Percentiles rank a stretch among this genome's conserved stretches.
These are phyloP conservation scores for Trametes pubescens DNA, from an alignment of 1,284 basidiomycete species.

Conservation along the genomic window DNA sequence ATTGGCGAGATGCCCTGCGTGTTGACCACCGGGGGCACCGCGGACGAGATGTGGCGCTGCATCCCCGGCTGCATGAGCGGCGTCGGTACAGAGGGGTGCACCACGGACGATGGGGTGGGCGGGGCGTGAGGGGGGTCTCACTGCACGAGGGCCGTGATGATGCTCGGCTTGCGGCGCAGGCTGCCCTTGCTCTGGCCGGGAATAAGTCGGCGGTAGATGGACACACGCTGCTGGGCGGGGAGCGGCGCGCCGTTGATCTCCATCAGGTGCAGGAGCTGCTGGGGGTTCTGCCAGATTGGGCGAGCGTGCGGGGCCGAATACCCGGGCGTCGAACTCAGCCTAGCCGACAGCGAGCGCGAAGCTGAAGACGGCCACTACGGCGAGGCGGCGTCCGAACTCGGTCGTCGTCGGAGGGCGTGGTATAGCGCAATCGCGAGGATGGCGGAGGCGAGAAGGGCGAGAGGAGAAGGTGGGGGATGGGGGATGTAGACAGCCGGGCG, in stretches of 20 bases:
- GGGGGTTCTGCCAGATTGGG: too few species aligned
- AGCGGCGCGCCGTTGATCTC: conserved; percentile 57
- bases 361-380: too few species aligned
- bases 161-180: conserved; percentile 56
- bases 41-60: conserved; percentile 61
- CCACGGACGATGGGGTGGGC: conserved; percentile 5
- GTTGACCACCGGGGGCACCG: conserved; percentile 49
- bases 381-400: too few species aligned
- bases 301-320: too few species aligned
- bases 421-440: too few species aligned
- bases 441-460: too few species aligned
- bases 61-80: conserved; percentile 33
- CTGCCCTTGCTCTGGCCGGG: conserved; percentile 42
- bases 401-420: too few species aligned
- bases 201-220: conserved; percentile 77
- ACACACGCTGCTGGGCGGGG: conserved; percentile 63
- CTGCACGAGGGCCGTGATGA: conserved; percentile 48
- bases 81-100: conserved; percentile 20
- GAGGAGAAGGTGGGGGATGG: too few species aligned
- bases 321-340: too few species aligned
- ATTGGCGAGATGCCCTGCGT: conserved; percentile 65
- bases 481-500: too few species aligned
- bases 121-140: conserved; percentile 49
- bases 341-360: too few species aligned
- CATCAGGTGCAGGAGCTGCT: conserved; percentile 77